Evolutionary conservation across 2,329 filamentous ascomycete species (phyloP).

Genomic region (Botrytis squamosa): DNA sequence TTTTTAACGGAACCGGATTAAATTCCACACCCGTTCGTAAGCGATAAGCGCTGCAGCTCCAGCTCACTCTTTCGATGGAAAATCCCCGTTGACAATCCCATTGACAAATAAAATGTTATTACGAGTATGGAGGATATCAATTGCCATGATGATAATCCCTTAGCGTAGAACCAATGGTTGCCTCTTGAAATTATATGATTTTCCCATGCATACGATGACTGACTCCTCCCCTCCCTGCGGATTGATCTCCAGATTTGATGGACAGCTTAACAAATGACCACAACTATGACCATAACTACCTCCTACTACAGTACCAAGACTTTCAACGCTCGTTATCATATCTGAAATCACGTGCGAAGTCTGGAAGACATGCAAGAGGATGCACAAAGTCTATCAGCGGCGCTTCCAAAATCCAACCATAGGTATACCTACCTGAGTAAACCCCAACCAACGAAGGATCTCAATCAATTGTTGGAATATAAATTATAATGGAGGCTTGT

Average conservation of each 20-base stretch:
- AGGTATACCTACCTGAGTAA: neutral
- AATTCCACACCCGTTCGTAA: slow-evolving; percentile 9
- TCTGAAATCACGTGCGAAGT: neutral
- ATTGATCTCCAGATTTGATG: neutral
- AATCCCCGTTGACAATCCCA: neutral
- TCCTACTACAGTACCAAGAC: neutral
- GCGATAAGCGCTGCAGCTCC: slow-evolving; percentile 2
- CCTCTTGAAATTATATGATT: neutral
- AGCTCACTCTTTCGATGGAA: neutral
- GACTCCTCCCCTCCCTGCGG: too few relatives aligned
- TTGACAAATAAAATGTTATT: neutral
- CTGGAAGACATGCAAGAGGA: neutral
- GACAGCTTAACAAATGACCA: neutral
- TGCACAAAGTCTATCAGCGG: neutral
- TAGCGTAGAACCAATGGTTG: neutral
- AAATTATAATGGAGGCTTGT: neutral
- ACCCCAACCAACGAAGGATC: neutral
- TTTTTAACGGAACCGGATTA: slow-evolving; percentile 18
- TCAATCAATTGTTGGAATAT: neutral
- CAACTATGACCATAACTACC: neutral
- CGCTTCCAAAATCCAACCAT: neutral
- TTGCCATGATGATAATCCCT: neutral
- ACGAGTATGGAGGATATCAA: neutral
- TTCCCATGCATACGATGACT: neutral
- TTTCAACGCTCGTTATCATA: neutral